Evolutionary conservation across 2,329 filamentous ascomycete genomes (phyloP), one percentile per base, ranked within the genome.

Genomic region (Cordyceps fumosorosea): DNA sequence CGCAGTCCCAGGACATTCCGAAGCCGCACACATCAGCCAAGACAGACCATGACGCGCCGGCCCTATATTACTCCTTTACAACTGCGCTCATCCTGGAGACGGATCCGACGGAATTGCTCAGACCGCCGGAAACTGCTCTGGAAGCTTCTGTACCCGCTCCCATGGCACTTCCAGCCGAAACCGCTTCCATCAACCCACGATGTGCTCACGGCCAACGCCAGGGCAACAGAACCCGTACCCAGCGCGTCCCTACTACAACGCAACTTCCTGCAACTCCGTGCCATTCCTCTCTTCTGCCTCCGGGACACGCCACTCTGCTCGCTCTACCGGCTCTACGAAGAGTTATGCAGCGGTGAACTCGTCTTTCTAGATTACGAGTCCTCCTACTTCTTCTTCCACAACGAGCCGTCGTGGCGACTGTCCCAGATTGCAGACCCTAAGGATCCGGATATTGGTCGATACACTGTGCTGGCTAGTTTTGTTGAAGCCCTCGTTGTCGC

Each of bases 41-140:
- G 42, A 22, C 7, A 34, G 42, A 37, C 5, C 53, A 8, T 40
- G 20, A 40, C 20, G 20, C 56, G 44, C 45, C 56, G 20, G 32
- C 20, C 7, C 44, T 12, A 7, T 12, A 20, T 26, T 14, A 58
- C 20, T 20, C 56, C 45, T 50, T 29, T 58, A 7, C 1, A 50
- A 20, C 14, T 50, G 56, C 56, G 56, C 45, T 12, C 12, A 40
- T 42, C 45, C 56, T 50, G 26, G 29, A 40, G 44, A 40, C 56
- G 56, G 8, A 50, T 58, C 44, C 56, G 56, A 37, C 11, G 34
- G 3, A 40, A 50, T 8, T 58, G 56, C 56, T 58, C 56, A n/a
- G 44, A 26, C 44, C 56, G 56, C 20, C 56, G 56, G 12, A 58
- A 22, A 50, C 56, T 58, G 45, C 56, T 58, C 56, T 58, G 32